Conservation (phyloP, 2,329 filamentous ascomycete species). For the Thermothelomyces thermophilus region DNA sequence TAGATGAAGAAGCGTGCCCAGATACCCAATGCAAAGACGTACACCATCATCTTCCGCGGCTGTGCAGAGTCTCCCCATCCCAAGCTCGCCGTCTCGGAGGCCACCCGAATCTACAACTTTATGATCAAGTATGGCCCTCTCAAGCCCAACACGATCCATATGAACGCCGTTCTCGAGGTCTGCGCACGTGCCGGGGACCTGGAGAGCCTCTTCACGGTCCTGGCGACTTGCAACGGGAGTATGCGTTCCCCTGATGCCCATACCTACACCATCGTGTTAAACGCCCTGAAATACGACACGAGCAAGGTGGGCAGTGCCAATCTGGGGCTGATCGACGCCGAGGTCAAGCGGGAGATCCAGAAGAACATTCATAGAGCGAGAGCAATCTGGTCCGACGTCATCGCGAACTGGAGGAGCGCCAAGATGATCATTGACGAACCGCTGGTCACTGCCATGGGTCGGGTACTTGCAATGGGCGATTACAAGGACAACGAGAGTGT, state of each 20-base stretch:
- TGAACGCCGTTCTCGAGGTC: slow-evolving; percentile 80
- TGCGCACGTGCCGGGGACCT: slow-evolving; percentile 69
- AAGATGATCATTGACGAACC: slow-evolving; percentile 67
- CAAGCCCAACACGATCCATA: slow-evolving; percentile 70
- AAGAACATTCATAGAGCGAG: slow-evolving; percentile 59
- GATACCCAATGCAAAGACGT: slow-evolving; percentile 73
- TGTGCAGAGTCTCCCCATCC: slow-evolving; percentile 56
- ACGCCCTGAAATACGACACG: slow-evolving; percentile 56
- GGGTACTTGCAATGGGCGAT: slow-evolving; percentile 61
- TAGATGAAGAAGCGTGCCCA: slow-evolving; percentile 94
- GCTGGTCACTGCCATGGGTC: slow-evolving; percentile 74
- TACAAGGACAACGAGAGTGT: slow-evolving; percentile 63
- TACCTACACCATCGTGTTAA: slow-evolving; percentile 80
- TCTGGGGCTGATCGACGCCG: slow-evolving; percentile 27
- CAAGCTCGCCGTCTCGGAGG: slow-evolving; percentile 57
- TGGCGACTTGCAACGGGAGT: slow-evolving; percentile 62
- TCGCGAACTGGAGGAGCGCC: slow-evolving; percentile 67
- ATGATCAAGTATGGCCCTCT: slow-evolving; percentile 60
- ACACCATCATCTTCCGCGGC: slow-evolving; percentile 74
- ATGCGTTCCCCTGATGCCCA: slow-evolving; percentile 56
- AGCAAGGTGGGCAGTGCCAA: slow-evolving; percentile 15
- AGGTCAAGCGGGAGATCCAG: slow-evolving; percentile 29
- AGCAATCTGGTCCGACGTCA: slow-evolving; percentile 73
- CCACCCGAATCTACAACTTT: slow-evolving; percentile 68
- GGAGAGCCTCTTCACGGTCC: slow-evolving; percentile 72